A percentile compares a stretch with the other conserved stretches of the same genome.
These are phyloP conservation scores for Aspergillus egyptiacus DNA, from an alignment of 495 filamentous ascomycete genomes.

Conservation along the genomic window DNA sequence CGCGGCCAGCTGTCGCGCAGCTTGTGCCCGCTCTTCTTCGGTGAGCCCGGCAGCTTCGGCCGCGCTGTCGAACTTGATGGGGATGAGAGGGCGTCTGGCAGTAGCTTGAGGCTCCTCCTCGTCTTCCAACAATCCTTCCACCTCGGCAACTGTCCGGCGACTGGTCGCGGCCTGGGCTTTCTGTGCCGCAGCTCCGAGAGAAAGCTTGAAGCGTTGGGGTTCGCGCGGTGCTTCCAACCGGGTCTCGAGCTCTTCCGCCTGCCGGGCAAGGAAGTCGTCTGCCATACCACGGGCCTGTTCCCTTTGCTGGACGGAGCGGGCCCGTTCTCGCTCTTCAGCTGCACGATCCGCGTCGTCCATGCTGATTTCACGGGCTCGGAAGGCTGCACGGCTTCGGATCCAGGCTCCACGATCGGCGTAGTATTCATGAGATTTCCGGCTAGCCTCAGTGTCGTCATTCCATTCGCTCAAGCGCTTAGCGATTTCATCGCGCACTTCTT, in stretches of 20 bases:
- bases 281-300: slow-evolving; percentile 82
- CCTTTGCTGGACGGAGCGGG: slow-evolving; percentile 60
- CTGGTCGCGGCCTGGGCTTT: slow-evolving; percentile 67
- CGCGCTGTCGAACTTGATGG: slow-evolving; percentile 83
- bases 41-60: slow-evolving; percentile 63
- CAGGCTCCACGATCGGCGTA: slow-evolving; percentile 79
- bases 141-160: slow-evolving; percentile 81
- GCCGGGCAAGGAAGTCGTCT: slow-evolving; percentile 85
- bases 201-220: slow-evolving; percentile 87
- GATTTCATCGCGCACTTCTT: slow-evolving; percentile 61
- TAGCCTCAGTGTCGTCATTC: slow-evolving; percentile 79
- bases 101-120: slow-evolving; percentile 74
- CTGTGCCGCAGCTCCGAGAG: slow-evolving; percentile 81
- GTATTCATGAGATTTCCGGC: slow-evolving; percentile 69
- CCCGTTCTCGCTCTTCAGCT: slow-evolving; percentile 68
- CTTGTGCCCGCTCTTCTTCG: slow-evolving; percentile 77
- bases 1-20: slow-evolving; percentile 69
- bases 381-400: slow-evolving; percentile 72
- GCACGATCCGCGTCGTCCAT: slow-evolving; percentile 77
- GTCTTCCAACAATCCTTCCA: slow-evolving; percentile 90
- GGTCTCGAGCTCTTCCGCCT: slow-evolving; percentile 74
- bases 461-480: slow-evolving; percentile 71
- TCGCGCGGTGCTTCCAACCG: slow-evolving; percentile 55
- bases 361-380: slow-evolving; percentile 64
- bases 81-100: slow-evolving; percentile 74